Conservation (phyloP, 176 grass and related monocot species). For the Ananas comosus region DNA sequence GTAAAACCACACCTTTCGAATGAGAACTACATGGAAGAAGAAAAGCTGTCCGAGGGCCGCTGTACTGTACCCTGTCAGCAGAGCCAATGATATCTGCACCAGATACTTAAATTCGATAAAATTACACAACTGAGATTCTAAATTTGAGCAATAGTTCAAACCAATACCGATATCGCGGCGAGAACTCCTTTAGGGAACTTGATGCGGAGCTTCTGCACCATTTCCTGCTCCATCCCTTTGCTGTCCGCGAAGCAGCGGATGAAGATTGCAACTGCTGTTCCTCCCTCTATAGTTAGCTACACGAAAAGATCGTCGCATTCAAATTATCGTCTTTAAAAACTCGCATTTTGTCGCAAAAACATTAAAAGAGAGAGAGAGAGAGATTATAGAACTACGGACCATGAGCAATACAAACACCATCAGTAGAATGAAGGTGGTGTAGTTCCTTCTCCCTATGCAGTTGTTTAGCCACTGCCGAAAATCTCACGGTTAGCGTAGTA, state of each 20-base stretch:
- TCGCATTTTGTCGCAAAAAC: background rate
- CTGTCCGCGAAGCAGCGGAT: conserved; percentile 59
- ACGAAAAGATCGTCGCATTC: conserved; percentile 1
- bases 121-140: background rate
- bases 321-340: background rate
- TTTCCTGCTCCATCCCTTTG: conserved; percentile 53
- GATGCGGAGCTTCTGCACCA: conserved; percentile 54
- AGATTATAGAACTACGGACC: conserved; percentile 27
- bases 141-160: conserved; percentile 9
- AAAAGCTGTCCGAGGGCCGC: conserved; percentile 84
- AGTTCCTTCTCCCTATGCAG: conserved; percentile 93
- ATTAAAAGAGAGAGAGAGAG: background rate
- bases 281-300: conserved; percentile 75
- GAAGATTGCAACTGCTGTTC: conserved; percentile 64
- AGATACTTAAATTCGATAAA: background rate
- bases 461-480: conserved; percentile 85
- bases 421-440: conserved; percentile 78
- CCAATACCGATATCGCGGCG: conserved; percentile 54
- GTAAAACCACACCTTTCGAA: conserved; percentile 53
- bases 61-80: conserved; percentile 74
- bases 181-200: conserved; percentile 80
- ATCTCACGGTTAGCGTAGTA: background rate
- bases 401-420: conserved; percentile 74
- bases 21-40: conserved; percentile 90
- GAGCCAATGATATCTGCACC: conserved; percentile 53